These are phyloP conservation scores for Aspergillus funiculosus DNA, from an alignment of 495 filamentous ascomycete genomes.

Conservation along the genomic window DNA sequence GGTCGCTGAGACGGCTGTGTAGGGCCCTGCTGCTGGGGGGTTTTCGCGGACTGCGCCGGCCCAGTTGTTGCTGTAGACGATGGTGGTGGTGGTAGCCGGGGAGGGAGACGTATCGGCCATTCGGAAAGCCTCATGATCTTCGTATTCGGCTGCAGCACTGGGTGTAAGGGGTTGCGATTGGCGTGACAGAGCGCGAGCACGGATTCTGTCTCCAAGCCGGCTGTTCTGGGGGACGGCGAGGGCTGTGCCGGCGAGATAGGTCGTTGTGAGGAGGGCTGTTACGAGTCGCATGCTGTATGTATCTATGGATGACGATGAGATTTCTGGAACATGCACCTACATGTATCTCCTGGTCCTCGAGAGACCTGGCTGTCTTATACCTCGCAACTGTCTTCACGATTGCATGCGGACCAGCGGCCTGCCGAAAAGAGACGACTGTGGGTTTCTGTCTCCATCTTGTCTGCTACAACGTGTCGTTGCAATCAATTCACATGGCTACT, in stretches of 20 bases:
- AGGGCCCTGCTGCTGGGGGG: constrained; percentile 39
- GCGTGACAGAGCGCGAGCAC: constrained; percentile 23
- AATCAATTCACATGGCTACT: too few species aligned
- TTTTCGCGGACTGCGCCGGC: constrained; percentile 49
- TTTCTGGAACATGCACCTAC: too few species aligned
- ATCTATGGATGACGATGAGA: background rate
- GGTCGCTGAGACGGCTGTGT: constrained; percentile 48
- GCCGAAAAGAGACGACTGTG: too few species aligned
- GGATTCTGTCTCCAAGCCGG: constrained; percentile 26
- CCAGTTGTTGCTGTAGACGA: constrained; percentile 56
- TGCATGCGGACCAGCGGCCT: too few species aligned
- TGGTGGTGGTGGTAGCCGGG: constrained; percentile 18
- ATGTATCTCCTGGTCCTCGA: too few species aligned
- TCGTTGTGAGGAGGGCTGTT: constrained; percentile 19
- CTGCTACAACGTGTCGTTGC: too few species aligned
- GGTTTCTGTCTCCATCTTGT: too few species aligned
- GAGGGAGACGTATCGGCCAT: too few species aligned
- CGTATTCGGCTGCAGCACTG: constrained; percentile 9
- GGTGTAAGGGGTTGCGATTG: constrained; percentile 22
- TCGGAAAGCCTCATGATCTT: constrained; percentile 18
- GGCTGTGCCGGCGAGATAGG: constrained; percentile 20
- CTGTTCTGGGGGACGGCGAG: constrained; percentile 23
- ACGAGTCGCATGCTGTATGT: too few species aligned
- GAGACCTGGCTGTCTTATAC: too few species aligned
- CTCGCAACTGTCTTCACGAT: too few species aligned